phyloP scores from a whole-genome alignment of 2,329 filamentous ascomycete genomes.

The Cryphonectria nitschkei region DNA sequence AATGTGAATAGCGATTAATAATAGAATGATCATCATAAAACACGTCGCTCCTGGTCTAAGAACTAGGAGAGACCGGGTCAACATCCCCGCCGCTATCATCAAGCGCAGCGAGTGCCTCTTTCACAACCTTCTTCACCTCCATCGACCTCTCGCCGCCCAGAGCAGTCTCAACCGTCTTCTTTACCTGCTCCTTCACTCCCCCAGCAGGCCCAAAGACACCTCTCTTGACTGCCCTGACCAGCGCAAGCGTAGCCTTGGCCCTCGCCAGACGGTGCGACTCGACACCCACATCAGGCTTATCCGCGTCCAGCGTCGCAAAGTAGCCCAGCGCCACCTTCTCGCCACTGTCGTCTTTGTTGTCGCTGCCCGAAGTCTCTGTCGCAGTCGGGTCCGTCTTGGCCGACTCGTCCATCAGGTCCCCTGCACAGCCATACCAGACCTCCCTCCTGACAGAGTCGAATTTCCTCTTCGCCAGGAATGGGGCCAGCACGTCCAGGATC shows the following conservation, averaged over 20 bases:
- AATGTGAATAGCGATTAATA: too few relatives aligned
- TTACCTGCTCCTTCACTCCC: conserved; percentile 36
- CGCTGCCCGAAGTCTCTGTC: conserved; percentile 9
- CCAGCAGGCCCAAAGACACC: conserved; percentile 45
- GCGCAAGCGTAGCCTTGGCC: conserved; percentile 49
- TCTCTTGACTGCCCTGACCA: conserved; percentile 46
- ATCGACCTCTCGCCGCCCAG: conserved; percentile 37
- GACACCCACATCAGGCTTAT: conserved; percentile 50
- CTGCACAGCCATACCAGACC: conserved; percentile 56
- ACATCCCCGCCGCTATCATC: too few relatives aligned
- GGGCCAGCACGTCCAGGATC: conserved; percentile 46
- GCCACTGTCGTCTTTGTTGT: conserved; percentile 16
- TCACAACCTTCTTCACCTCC: conserved; percentile 40
- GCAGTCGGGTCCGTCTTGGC: conserved; percentile 30
- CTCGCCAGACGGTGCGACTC: conserved; percentile 56
- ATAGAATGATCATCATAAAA: too few relatives aligned
- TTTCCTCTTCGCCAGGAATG: conserved; percentile 43
- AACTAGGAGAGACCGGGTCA: too few relatives aligned
- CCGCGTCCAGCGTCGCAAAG: conserved; percentile 51
- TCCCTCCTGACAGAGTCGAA: conserved; percentile 51
- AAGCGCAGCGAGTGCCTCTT: conserved; percentile 29
- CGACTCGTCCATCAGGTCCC: conserved; percentile 52
- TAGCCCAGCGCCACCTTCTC: conserved; percentile 41
- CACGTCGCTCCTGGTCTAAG: too few relatives aligned
- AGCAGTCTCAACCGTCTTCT: conserved; percentile 49